phyloP scores from a whole-genome alignment of 352 stramenopile species.

The Phytophthora fragariaefolia region DNA sequence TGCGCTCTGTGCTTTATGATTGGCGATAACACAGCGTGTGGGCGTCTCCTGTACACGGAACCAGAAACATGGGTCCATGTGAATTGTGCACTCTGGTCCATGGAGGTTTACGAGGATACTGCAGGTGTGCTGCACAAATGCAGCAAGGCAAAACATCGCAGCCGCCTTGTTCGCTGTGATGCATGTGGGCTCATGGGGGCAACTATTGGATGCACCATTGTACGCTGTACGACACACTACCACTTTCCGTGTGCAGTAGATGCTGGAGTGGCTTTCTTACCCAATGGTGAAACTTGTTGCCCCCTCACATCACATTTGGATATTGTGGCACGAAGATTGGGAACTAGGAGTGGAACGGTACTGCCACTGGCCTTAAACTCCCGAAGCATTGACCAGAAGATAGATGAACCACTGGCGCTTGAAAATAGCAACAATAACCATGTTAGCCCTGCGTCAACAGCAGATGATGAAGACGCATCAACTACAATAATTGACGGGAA shows the following conservation, averaged over 20 bases:
- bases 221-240: conserved; percentile 90
- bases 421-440: too few species aligned
- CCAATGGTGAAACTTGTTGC: conserved; percentile 76
- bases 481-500: not conserved
- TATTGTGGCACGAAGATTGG: conserved; percentile 47
- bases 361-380: not conserved
- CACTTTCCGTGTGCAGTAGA: conserved; percentile 94
- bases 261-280: conserved; percentile 70
- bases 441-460: too few species aligned
- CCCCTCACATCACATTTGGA: conserved; percentile 57
- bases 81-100: conserved; percentile 94
- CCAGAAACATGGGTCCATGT: conserved; percentile 91
- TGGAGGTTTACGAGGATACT: conserved; percentile 90
- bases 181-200: conserved; percentile 90
- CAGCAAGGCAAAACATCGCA: conserved; percentile 89
- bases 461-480: too few species aligned
- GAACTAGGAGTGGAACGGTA: conserved; percentile 13
- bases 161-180: conserved; percentile 91
- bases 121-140: conserved; percentile 81
- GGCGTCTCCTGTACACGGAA: conserved; percentile 84
- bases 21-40: conserved; percentile 74
- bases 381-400: not conserved
- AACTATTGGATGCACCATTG: conserved; percentile 91
- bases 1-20: conserved; percentile 86
- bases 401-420: not conserved